A percentile compares a stretch with the other conserved stretches of the same genome.
phyloP scores from a whole-genome alignment of 495 filamentous ascomycete genomes.

The Trichoderma orchidacearum region DNA sequence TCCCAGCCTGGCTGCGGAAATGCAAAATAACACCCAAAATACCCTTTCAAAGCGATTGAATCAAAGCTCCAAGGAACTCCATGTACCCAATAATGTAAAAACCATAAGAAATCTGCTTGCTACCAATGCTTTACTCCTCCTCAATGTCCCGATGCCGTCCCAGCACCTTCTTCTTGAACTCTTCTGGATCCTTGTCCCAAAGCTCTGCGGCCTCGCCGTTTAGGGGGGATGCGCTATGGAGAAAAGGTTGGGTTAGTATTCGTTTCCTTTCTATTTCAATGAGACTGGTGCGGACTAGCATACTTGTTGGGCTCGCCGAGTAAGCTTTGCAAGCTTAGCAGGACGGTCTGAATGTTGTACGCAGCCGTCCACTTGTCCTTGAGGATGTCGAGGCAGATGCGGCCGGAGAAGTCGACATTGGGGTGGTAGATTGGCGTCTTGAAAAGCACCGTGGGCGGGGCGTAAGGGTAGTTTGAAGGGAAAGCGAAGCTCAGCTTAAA shows the following conservation, averaged over 20 bases:
- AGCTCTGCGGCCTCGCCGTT: conserved; percentile 94
- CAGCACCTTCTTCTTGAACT: conserved; percentile 66
- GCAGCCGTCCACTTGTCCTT: conserved; percentile 96
- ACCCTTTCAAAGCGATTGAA: neutral
- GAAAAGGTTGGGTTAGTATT: neutral
- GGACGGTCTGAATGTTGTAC: conserved; percentile 85
- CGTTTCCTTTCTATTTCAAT: neutral
- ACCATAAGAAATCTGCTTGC: neutral
- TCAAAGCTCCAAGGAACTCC: neutral
- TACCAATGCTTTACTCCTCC: conserved; percentile 26
- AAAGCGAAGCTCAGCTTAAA: conserved; percentile 93
- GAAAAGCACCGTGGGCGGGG: conserved; percentile 84
- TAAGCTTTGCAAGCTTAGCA: conserved; percentile 88
- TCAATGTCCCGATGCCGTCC: conserved; percentile 42
- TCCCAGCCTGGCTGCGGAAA: neutral
- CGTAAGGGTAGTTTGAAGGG: conserved; percentile 85
- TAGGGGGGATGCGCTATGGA: conserved; percentile 68
- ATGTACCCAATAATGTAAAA: neutral
- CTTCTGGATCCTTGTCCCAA: conserved; percentile 79
- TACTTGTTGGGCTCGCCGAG: conserved; percentile 98
- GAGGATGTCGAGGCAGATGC: conserved; percentile 91
- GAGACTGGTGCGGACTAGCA: conserved; percentile 12
- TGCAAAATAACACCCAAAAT: conserved; percentile 2
- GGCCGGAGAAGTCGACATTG: conserved; percentile 83
- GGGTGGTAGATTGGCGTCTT: conserved; percentile 91